A percentile compares a stretch with the other conserved stretches of the same genome.
phyloP scores from a whole-genome alignment of 768 basidiomycete genomes.

The Hydnomerulius pinastri region DNA sequence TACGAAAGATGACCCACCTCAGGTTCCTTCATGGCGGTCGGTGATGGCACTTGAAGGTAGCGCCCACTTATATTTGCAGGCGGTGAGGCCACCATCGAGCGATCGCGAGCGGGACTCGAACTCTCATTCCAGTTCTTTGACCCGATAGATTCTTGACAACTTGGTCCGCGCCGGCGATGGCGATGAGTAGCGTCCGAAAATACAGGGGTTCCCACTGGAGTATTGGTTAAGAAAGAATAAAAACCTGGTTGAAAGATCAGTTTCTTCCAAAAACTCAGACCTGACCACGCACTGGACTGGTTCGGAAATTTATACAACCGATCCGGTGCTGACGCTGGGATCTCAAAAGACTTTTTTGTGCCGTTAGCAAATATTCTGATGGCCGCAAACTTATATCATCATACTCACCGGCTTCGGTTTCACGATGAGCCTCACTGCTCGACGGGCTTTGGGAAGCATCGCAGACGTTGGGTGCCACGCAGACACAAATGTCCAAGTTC shows the following conservation, averaged over 20 bases:
- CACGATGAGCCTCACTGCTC: slow-evolving; percentile 25
- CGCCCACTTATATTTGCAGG: neutral
- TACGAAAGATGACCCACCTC: slow-evolving; percentile 5
- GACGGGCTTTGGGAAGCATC: slow-evolving; percentile 16
- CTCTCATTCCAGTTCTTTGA: neutral
- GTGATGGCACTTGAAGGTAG: slow-evolving; percentile 20
- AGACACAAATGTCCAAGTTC: neutral
- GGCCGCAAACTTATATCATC: no score
- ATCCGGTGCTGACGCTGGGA: slow-evolving; percentile 27
- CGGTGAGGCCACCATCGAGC: neutral
- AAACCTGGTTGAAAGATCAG: slow-evolving; percentile 17
- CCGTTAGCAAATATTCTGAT: neutral
- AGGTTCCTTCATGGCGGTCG: slow-evolving; percentile 10
- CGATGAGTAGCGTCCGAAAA: neutral
- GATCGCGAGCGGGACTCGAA: neutral
- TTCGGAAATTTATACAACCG: slow-evolving; percentile 28
- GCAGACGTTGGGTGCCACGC: neutral
- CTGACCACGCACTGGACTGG: slow-evolving; percentile 16
- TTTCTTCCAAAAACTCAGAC: neutral
- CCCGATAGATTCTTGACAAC: neutral
- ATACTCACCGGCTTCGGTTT: slow-evolving; percentile 31
- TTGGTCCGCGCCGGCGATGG: neutral
- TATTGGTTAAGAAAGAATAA: slow-evolving; percentile 20
- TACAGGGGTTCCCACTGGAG: neutral
- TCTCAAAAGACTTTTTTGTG: slow-evolving; percentile 25